Conservation (phyloP, 805 yeast genomes). For the Suhomyces prunicola region DNA sequence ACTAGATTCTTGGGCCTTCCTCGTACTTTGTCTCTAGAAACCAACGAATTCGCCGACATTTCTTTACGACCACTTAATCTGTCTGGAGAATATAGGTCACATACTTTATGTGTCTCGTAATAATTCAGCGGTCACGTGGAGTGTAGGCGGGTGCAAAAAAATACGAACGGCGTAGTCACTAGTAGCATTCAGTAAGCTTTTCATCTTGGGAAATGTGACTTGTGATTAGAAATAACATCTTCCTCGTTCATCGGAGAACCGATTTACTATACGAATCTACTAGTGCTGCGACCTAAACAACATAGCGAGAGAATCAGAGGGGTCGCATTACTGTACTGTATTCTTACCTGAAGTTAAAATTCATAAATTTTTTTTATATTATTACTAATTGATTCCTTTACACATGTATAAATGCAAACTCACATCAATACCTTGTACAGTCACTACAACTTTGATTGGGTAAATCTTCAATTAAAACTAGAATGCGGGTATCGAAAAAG, state of each 20-base stretch:
- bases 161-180: background rate
- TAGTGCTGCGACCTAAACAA: too few species aligned
- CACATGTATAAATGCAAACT: background rate
- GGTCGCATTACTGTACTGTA: too few species aligned
- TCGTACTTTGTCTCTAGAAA: constrained; percentile 5
- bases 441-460: background rate
- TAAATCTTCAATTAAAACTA: too few species aligned
- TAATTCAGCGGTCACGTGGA: constrained; percentile 1
- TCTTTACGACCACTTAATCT: background rate
- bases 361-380: too few species aligned
- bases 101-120: background rate
- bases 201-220: background rate
- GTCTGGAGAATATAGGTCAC: background rate
- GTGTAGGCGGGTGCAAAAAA: background rate
- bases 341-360: too few species aligned
- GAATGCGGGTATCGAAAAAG: background rate
- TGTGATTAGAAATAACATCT: too few species aligned
- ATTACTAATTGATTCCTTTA: background rate
- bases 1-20: constrained; percentile 7
- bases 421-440: too few species aligned
- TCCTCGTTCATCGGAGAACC: too few species aligned
- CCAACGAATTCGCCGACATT: background rate
- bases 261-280: too few species aligned
- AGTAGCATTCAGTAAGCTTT: background rate
- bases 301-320: too few species aligned